phyloP scores from a whole-genome alignment of 2,329 filamentous ascomycete species.

The Alternaria dauci region DNA sequence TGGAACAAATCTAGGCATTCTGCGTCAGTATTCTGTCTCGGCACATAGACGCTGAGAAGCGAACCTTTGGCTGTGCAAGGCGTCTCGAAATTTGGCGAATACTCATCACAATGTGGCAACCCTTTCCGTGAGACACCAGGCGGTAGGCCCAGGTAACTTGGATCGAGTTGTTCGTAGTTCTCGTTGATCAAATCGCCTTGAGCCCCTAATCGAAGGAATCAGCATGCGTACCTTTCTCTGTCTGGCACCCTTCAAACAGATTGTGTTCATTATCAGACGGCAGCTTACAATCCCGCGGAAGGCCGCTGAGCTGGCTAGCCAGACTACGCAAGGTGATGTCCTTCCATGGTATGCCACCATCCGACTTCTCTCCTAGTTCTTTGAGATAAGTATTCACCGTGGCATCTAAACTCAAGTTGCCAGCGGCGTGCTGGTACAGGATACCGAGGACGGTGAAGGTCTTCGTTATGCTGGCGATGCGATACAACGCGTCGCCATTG shows the following conservation, averaged over 20 bases:
- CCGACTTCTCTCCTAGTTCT: conserved; percentile 40
- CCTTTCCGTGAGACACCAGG: conserved; percentile 40
- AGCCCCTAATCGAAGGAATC: conserved; percentile 35
- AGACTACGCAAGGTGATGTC: conserved; percentile 54
- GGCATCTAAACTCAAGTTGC: conserved; percentile 48
- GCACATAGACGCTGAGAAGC: not conserved
- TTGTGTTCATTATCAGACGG: not conserved
- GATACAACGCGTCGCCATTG: conserved; percentile 52
- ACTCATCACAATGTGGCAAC: conserved; percentile 48
- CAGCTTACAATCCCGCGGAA: conserved; percentile 52
- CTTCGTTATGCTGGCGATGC: conserved; percentile 52
- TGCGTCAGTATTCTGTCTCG: conserved; percentile 9
- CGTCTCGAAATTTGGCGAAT: conserved; percentile 39
- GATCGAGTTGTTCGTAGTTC: conserved; percentile 5
- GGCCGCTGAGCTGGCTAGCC: conserved; percentile 55
- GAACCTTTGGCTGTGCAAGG: conserved; percentile 40
- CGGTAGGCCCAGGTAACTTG: conserved; percentile 44
- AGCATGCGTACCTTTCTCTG: conserved; percentile 36
- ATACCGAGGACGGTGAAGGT: conserved; percentile 46
- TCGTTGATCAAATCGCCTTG: conserved; percentile 42
- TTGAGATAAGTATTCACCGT: conserved; percentile 45
- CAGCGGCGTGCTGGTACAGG: conserved; percentile 44
- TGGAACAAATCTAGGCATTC: conserved; percentile 43
- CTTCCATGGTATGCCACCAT: conserved; percentile 50
- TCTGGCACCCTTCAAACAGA: conserved; percentile 17